phyloP scores from a whole-genome alignment of 805 yeast species.

The Pachysolen tannophilus region DNA sequence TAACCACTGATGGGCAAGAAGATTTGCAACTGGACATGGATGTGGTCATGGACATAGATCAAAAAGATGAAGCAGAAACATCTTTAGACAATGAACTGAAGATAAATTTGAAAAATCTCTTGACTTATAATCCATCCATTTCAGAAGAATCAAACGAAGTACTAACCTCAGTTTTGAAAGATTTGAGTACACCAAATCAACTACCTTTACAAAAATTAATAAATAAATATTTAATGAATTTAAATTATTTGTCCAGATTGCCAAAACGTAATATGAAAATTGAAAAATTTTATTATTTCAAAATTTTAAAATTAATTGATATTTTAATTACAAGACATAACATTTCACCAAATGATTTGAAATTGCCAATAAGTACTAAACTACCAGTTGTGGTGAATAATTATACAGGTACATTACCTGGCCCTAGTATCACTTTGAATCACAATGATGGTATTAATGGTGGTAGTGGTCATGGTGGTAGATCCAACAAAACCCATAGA shows the following conservation, averaged over 20 bases:
- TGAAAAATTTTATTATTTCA: conserved; percentile 35
- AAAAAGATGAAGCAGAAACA: conserved; percentile 15
- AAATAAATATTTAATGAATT: conserved; percentile 34
- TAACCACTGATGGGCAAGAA: conserved; percentile 15
- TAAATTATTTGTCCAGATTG: conserved; percentile 26
- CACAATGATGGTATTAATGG: background rate
- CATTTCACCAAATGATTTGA: conserved; percentile 24
- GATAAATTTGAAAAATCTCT: conserved; percentile 5
- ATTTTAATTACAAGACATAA: conserved; percentile 23
- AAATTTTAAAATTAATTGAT: conserved; percentile 35
- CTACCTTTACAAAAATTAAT: conserved; percentile 25
- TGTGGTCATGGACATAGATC: too few relatives aligned
- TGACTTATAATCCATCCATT: conserved; percentile 3
- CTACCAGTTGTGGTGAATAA: conserved; percentile 68
- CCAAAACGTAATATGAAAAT: conserved; percentile 2
- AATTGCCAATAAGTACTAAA: conserved; percentile 25
- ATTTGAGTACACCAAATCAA: background rate
- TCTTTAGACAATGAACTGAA: too few relatives aligned
- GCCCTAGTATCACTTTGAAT: conserved; percentile 20
- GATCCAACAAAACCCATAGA: conserved; percentile 3
- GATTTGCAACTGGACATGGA: too few relatives aligned
- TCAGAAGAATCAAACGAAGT: conserved; percentile 4
- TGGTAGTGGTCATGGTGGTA: background rate
- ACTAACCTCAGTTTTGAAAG: conserved; percentile 1
- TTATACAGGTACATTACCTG: conserved; percentile 76